Base-by-base conservation (phyloP, 257 asterid genomes). In the Nyctanthes arbortristis region DNA sequence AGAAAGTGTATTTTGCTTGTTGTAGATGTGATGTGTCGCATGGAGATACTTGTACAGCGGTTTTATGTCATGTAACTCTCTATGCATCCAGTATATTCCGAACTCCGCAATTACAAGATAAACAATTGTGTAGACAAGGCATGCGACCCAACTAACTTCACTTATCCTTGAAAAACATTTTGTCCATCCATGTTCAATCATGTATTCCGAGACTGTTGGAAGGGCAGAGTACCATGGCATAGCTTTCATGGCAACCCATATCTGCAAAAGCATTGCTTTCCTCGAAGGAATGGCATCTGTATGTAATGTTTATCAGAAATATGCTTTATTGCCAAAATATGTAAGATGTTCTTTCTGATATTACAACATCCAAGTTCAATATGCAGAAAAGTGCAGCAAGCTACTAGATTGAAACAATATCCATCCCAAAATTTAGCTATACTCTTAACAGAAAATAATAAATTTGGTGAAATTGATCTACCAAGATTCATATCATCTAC, bases 1-100 rank as follows among this genome's bases (percentile, higher is more conserved):
- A 73, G 97, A 93, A 65, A 93, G 95, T 16, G 95, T 91, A 71
- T 89, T 91, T 78, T 93, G 96, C 89, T 93, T 93, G 91, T 93
- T 93, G 81, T 93, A 87, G 77, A 93, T 87, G 84, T 91, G 97
- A 80, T 89, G 97, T 25, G 93, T 86, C 59, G 95, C 95, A 37
- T 93, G 96, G 56, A 91, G 99, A 82, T 87, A 81, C 84, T 91
- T 93, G 74, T 93, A 89, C 20, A 93, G 91, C 40, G 99, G 96
- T 63, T 90, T 89, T 72, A 90, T 87, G 84, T 91, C 97, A 65
- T 93, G 99, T 74, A 93, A 82, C 79, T 91, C 96, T 59, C 97
- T 77, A 34, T 93, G 99, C 97, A 91, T 86, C 97, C 96, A 87
- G 69, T 93, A 93, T 69, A 93, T 93, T 35, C 95, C 93, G 57